Percentiles rank a stretch among this genome's conserved stretches.
Conservation (phyloP, 2,329 filamentous ascomycete species). For the Neoscytalidium dimidiatum region DNA sequence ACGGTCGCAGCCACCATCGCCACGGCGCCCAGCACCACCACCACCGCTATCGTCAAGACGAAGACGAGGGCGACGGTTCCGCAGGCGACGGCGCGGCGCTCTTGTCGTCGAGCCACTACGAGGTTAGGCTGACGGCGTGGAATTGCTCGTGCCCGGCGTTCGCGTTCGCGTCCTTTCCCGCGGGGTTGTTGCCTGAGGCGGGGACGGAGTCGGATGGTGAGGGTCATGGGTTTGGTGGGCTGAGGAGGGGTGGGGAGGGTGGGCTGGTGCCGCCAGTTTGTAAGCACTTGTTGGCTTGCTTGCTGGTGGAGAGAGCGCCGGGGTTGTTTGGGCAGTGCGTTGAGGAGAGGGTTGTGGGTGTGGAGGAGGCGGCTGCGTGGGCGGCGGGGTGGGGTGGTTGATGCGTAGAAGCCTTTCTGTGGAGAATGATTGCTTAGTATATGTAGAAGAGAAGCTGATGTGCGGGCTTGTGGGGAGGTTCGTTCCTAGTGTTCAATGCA, state of each 20-base stretch:
- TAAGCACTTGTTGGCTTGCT: slow-evolving; percentile 86
- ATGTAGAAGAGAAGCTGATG: too few relatives aligned
- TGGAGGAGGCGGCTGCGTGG: slow-evolving; percentile 74
- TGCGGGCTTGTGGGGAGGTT: too few relatives aligned
- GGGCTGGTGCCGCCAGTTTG: slow-evolving; percentile 62
- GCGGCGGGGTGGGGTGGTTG: slow-evolving; percentile 49
- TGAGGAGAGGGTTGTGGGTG: slow-evolving; percentile 55
- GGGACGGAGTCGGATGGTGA: neutral
- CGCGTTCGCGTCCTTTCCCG: slow-evolving; percentile 67
- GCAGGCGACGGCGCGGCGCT: neutral
- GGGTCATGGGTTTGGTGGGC: slow-evolving; percentile 52
- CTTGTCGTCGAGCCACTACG: slow-evolving; percentile 51
- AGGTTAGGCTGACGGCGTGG: slow-evolving; percentile 76
- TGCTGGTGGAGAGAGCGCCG: slow-evolving; percentile 69
- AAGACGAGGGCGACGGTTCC: neutral
- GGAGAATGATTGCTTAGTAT: too few relatives aligned
- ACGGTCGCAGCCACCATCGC: slow-evolving; percentile 24
- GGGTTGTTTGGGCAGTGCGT: slow-evolving; percentile 59
- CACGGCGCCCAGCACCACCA: neutral
- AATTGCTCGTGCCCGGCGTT: slow-evolving; percentile 90
- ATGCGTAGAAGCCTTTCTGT: neutral
- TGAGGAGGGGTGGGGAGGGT: slow-evolving; percentile 36
- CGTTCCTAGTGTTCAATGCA: too few relatives aligned
- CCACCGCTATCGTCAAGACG: too few relatives aligned
- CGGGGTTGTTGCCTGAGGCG: slow-evolving; percentile 24